A percentile compares a stretch with the other conserved stretches of the same genome.
Conservation (phyloP, 2,329 filamentous ascomycete species). For the Hysterium pulicare region DNA sequence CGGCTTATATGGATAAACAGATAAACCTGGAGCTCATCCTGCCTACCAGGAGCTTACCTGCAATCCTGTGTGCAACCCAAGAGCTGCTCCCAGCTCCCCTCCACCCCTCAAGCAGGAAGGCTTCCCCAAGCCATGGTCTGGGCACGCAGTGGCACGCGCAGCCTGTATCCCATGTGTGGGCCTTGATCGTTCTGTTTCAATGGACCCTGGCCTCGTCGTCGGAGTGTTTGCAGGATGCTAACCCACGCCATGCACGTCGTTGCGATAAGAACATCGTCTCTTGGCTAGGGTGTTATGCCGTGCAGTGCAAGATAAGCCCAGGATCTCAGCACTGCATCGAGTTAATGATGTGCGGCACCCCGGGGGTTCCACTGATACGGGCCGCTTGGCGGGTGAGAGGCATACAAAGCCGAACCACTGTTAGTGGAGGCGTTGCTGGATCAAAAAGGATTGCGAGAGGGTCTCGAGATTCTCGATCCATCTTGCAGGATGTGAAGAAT, state of each 20-base stretch:
- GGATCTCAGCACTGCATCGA: background rate
- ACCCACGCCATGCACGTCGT: background rate
- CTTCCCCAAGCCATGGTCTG: background rate
- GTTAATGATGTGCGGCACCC: background rate
- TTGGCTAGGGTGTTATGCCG: background rate
- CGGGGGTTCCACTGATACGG: background rate
- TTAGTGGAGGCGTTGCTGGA: too few species aligned
- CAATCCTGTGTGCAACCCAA: background rate
- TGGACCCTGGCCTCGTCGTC: background rate
- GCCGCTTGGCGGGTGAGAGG: background rate
- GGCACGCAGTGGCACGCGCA: background rate
- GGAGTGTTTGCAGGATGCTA: background rate
- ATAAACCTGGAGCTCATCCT: background rate
- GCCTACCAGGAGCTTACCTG: background rate
- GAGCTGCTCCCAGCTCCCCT: background rate
- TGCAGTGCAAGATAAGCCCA: background rate
- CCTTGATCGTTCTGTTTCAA: background rate
- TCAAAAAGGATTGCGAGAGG: too few species aligned
- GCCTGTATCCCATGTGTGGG: background rate
- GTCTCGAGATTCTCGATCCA: too few species aligned
- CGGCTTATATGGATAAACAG: background rate
- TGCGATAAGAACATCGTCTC: conserved; percentile 1
- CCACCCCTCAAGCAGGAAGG: background rate
- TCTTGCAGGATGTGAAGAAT: too few species aligned
- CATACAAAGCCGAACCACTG: too few species aligned